Base-by-base conservation (phyloP, 2,329 filamentous ascomycete genomes). In the Elsinoe ampelina region DNA sequence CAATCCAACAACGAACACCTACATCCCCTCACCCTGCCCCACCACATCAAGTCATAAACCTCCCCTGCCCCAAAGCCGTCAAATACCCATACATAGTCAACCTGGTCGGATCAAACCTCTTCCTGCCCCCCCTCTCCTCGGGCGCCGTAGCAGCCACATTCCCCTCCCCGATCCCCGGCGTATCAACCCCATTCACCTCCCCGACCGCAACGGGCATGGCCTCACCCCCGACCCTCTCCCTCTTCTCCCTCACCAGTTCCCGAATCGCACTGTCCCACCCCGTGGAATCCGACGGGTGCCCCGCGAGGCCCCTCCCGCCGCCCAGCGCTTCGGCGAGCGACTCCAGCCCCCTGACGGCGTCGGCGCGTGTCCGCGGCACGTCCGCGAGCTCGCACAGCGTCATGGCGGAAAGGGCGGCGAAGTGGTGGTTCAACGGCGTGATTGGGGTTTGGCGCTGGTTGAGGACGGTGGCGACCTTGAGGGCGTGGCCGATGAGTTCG, bases 401-500 rank as follows among this genome's bases (percentile, higher is more conserved):
- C 64, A 86, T 73, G 10, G 79, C 74, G 1, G 78, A 76, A 8
- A 88, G 73, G 11, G 77, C 77, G 55, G 78, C 78, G 61, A 85
- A 85, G 65, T 89, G 83, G 64, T 87, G 82, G 57, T 82, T 82
- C 43, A 89, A 71, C 0, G 85, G 85, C 55, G 77, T 84, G 45
- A 80, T 72, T 6, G 83, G 70, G 47, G 78, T 77, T 3, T 76
- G 68, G 39, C 80, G 79, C 30, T 73, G 72, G 5, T 79, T 75
- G 32, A 88, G 72, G 51, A 86, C 74, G n/a, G 73, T 73, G 38
- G 80, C 75, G 4, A 83, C 75, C 63, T 83, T 78, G 59, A 77
- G 76, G 22, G 81, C 80, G 5, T 82, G 78, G 68, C 80, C 82
- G 17, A 86, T 70, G 13, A 84, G 75, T 58, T 85, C 79, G 1